Evolutionary conservation across 371 early-diverging fungal genomes (phyloP).

Genomic region (Phascolomyces articulosus): DNA sequence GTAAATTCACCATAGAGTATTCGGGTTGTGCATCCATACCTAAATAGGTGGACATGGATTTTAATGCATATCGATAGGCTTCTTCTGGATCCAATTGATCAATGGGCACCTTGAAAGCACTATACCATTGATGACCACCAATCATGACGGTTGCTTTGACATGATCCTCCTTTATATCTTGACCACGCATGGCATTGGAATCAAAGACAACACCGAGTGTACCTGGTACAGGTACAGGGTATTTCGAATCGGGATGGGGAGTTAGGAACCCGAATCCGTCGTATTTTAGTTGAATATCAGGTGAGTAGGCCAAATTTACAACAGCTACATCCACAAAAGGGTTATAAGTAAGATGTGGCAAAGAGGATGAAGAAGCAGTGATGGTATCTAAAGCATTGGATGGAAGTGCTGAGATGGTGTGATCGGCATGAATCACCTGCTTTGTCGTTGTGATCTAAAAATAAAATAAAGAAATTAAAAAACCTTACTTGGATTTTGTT

Average conservation of each 20-base stretch:
- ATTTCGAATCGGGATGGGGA: slow-evolving; percentile 61
- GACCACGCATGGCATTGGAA: slow-evolving; percentile 76
- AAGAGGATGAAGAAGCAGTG: slow-evolving; percentile 14
- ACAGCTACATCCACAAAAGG: slow-evolving; percentile 84
- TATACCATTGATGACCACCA: slow-evolving; percentile 81
- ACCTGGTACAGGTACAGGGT: slow-evolving; percentile 44
- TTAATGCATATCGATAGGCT: slow-evolving; percentile 26
- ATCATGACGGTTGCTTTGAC: slow-evolving; percentile 90
- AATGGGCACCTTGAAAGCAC: slow-evolving; percentile 37
- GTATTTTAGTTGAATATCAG: slow-evolving; percentile 46
- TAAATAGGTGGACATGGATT: slow-evolving; percentile 57
- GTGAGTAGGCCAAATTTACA: slow-evolving; percentile 78
- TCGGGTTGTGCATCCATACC: slow-evolving; percentile 59
- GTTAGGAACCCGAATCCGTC: slow-evolving; percentile 93
- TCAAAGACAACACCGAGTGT: slow-evolving; percentile 92
- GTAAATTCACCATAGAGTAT: slow-evolving; percentile 56
- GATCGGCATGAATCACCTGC: slow-evolving; percentile 39
- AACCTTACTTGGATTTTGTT: too few species aligned
- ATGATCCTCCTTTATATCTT: slow-evolving; percentile 51
- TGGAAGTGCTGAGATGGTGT: slow-evolving; percentile 77
- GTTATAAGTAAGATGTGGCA: slow-evolving; percentile 58
- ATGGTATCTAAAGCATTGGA: slow-evolving; percentile 44
- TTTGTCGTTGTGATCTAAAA: slow-evolving; percentile 35
- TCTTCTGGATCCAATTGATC: slow-evolving; percentile 32
- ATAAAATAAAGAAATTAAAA: too few species aligned